phyloP scores from a whole-genome alignment of 176 grass and related monocot genomes.

The Tuctoria greenei region DNA sequence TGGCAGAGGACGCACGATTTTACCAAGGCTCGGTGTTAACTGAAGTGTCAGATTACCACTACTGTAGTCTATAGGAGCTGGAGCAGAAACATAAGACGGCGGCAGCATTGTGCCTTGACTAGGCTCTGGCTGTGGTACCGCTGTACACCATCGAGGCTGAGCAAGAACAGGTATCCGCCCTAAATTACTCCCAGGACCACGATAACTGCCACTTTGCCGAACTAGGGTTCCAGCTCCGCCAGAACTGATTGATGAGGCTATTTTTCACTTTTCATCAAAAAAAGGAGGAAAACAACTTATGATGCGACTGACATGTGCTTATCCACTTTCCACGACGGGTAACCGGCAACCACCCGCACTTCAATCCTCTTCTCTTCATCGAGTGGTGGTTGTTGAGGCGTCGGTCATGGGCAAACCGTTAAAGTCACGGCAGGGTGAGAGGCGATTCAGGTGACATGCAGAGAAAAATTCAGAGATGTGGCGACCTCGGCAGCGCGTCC shows the following conservation, averaged over 20 bases:
- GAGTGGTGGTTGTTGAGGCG: no score
- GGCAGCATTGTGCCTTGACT: slow-evolving; percentile 31
- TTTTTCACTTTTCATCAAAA: not conserved
- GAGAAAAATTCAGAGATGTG: no score
- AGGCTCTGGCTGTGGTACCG: not conserved
- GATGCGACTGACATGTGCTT: no score
- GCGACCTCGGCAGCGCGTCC: not conserved
- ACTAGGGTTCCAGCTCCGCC: not conserved
- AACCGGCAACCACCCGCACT: no score
- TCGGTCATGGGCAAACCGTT: no score
- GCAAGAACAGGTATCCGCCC: slow-evolving; percentile 25
- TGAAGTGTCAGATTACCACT: not conserved
- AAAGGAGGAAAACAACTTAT: no score
- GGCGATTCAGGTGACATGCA: no score
- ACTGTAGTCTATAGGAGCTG: no score
- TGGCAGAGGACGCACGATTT: not conserved
- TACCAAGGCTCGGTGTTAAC: slow-evolving; percentile 16
- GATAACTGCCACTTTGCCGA: not conserved
- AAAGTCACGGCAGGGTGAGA: no score
- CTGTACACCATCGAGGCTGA: not conserved
- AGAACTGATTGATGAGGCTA: not conserved
- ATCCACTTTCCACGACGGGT: no score
- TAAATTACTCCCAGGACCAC: not conserved
- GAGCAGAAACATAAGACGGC: not conserved
- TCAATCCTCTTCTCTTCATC: no score